Percentiles rank a stretch among this genome's conserved stretches.
Conservation (phyloP, 2,329 filamentous ascomycete species). For the Ophiognomonia clavigignenti-juglandacearum region DNA sequence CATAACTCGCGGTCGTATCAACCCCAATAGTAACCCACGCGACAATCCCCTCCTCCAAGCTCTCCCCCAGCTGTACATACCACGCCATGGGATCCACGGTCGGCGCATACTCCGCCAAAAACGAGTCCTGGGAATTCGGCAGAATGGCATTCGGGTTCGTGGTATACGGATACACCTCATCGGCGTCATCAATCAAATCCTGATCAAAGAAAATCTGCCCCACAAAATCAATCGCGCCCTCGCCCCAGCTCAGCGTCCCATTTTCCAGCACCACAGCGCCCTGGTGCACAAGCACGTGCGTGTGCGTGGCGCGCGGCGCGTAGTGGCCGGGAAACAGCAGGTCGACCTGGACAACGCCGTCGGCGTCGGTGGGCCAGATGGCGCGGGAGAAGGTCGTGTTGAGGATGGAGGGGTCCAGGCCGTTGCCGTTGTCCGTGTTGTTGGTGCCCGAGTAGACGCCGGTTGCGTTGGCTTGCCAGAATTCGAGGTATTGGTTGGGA, state of each 20-base stretch:
- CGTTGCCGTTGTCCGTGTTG: slow-evolving; percentile 1
- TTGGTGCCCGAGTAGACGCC: slow-evolving; percentile 4
- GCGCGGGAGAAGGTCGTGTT: slow-evolving; percentile 7
- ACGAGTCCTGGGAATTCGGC: slow-evolving; percentile 46
- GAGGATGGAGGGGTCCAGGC: slow-evolving; percentile 1
- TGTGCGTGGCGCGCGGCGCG: slow-evolving; percentile 5
- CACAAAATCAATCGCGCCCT: slow-evolving; percentile 46
- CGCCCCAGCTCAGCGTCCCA: slow-evolving; percentile 28
- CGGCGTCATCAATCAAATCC: slow-evolving; percentile 46
- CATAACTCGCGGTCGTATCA: neutral
- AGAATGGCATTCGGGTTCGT: slow-evolving; percentile 42
- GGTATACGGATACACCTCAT: slow-evolving; percentile 41
- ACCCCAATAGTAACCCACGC: slow-evolving; percentile 39
- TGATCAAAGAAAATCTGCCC: slow-evolving; percentile 64
- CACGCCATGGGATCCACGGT: slow-evolving; percentile 54
- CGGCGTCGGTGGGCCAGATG: slow-evolving; percentile 5
- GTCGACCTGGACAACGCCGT: slow-evolving; percentile 6
- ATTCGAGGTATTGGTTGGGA: slow-evolving; percentile 36
- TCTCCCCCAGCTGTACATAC: slow-evolving; percentile 52
- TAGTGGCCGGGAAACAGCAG: slow-evolving; percentile 6
- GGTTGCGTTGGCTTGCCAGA: slow-evolving; percentile 32
- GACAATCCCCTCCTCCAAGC: slow-evolving; percentile 45
- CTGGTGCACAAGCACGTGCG: slow-evolving; percentile 29
- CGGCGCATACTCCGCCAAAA: slow-evolving; percentile 43
- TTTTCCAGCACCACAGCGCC: slow-evolving; percentile 29